These are phyloP conservation scores for Venturia carpophila DNA, from an alignment of 2,329 filamentous ascomycete genomes.

Conservation along the genomic window DNA sequence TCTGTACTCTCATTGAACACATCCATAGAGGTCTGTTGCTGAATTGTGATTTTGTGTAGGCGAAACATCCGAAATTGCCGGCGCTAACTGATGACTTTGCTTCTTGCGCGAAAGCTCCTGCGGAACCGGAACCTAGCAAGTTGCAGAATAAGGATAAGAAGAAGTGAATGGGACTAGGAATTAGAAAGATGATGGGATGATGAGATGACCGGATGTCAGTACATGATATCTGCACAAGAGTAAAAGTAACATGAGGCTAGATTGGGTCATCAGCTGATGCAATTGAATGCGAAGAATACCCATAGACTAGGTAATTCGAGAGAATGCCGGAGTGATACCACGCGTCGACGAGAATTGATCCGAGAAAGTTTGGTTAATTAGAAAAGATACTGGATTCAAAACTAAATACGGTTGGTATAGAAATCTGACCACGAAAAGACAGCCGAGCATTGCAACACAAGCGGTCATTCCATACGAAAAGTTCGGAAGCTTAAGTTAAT, in stretches of 20 bases:
- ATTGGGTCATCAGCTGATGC: neutral
- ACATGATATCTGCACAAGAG: no score
- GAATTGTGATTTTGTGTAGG: neutral
- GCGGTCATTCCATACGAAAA: no score
- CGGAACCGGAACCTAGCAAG: neutral
- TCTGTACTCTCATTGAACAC: neutral
- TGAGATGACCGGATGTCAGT: no score
- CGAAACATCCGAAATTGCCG: conserved; percentile 7
- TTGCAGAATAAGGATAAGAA: conserved; percentile 8
- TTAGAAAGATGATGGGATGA: neutral
- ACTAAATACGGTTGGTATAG: no score
- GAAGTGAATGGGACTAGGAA: neutral
- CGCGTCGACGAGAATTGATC: neutral
- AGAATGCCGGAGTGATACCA: neutral
- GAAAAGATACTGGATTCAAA: no score
- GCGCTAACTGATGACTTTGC: conserved; percentile 6
- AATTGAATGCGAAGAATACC: neutral
- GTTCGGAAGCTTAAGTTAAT: no score
- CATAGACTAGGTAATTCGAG: neutral
- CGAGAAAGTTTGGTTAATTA: no score
- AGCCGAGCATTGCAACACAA: no score
- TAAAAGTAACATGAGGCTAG: neutral
- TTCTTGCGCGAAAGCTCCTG: conserved; percentile 4
- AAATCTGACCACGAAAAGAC: no score
- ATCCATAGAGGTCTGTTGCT: neutral